Evolutionary conservation across 1,284 basidiomycete species (phyloP), one percentile per base, ranked within the genome.

Genomic region (Sparassis latifolia): DNA sequence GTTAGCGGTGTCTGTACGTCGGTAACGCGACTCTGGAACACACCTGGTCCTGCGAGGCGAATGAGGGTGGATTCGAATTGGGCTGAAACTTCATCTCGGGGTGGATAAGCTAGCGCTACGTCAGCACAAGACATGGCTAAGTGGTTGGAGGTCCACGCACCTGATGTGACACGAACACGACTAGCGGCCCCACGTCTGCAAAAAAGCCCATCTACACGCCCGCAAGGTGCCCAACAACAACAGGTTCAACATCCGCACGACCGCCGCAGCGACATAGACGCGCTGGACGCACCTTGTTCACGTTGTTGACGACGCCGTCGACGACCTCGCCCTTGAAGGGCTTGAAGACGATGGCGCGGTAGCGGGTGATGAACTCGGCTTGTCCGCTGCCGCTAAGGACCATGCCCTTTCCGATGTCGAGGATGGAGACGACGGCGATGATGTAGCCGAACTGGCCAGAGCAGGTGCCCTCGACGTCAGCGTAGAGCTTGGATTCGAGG

Each of bases 291-390:
- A 92, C 92, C 79, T 98, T 97, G 69, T 90, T 97, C 40, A 99
- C 97, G 58, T 92, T 95, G 58, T 88, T 89, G 30, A 99, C 96
- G 5, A 95, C 86, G 1, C 93, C 96, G 68, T 99, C 97, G 37
- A 99, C 91, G 4, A 98, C 96, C 69, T 99, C 96, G 28, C 95
- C 95, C 71, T 98, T 97, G 80, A 98, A 99, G 33, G 94, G 95
- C 69, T 95, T 93, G 79, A 95, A 95, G 35, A 97, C 93, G 58
- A 97, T 92, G 7, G 94, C 94, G 28, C 89, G 84, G 69, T 95
- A 96, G 45, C 86, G 77, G 33, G 90, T 91, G 56, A 91, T 80
- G 69, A 97, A 97, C 70, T 96, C 91, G 3, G 95, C 95, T 67
- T 96, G 90, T 1, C 95, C 95, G 33, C 88, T 93, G 5, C 93